Base-by-base conservation (phyloP, 768 basidiomycete species). In the Phylloporus sp. region DNA sequence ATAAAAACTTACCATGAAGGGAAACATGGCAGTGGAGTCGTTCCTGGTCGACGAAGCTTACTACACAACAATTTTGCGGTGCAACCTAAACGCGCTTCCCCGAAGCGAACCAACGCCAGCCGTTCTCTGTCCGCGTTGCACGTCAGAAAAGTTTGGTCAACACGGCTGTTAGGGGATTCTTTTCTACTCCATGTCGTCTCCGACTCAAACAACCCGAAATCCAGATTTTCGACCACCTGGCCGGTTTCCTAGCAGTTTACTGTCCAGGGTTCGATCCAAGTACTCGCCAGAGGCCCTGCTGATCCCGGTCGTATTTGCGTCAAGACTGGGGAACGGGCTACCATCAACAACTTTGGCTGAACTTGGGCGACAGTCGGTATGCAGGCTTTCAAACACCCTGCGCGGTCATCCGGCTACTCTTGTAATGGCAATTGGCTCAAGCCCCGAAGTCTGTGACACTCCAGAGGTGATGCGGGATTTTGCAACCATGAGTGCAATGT, bases 251-350 rank as follows among this genome's bases (percentile, higher is more conserved):
- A 16, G 11, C 7, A 26, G 39, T 26, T 13, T 40, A 5, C 23
- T 40, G 22, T 40, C 39, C 10, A 13, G 39, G 39, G 13, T 40
- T 24, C 20, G 6, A 29, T 28, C n/a, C 12, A 23, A 5, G 5
- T 45, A 57, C 40, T 54, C 64, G 7, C 56, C 59, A 9, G 49
- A 58, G 15, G 57, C 47, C 1, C 58, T 66, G n/a, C 50, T 71
- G 22, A 59, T 69, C 22, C 67, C 70, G 0, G 57, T 70, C 2
- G 60, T 60, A 10, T 44, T 70, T 13, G 53, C 54, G 20, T 57
- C 58, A 11, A 57, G 42, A 7, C 43, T 70, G 20, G 69, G 65
- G 6, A 40, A 12, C 4, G 40, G 32, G 10, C 49, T 70, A n/a
- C 49, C 62, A 18, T 16, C 54, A 2, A 67, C 70, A 0, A 71